Evolutionary conservation across 2,329 filamentous ascomycete genomes (phyloP).

Genomic region (Parasarocladium wereldwijsianum): DNA sequence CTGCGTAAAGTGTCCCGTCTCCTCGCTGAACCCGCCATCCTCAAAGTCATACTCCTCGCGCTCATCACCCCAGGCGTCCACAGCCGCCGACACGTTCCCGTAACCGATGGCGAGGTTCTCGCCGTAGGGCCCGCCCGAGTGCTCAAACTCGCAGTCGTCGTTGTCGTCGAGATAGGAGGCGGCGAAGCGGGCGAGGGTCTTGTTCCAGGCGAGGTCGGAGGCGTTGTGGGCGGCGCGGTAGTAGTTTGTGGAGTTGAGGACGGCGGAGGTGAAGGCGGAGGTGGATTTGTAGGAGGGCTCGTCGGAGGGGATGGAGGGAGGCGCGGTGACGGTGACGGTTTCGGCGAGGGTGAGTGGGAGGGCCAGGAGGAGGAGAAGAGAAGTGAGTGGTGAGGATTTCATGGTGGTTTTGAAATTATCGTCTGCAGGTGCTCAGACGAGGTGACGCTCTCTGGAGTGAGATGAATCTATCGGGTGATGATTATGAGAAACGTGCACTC

Average conservation of each 20-base stretch:
- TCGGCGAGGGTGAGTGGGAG: background rate
- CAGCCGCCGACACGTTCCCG: conserved; percentile 37
- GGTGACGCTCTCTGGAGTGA: no score
- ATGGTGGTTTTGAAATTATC: no score
- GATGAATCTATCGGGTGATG: no score
- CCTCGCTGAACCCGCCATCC: conserved; percentile 37
- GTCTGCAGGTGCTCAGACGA: no score
- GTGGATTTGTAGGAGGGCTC: conserved; percentile 17
- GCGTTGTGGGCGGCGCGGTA: conserved; percentile 52
- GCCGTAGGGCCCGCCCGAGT: conserved; percentile 50
- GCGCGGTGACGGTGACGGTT: conserved; percentile 17
- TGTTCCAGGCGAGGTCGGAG: conserved; percentile 46
- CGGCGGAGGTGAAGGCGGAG: conserved; percentile 30
- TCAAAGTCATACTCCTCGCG: conserved; percentile 41
- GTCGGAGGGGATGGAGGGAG: conserved; percentile 18
- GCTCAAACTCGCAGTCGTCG: conserved; percentile 31
- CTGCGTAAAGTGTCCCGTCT: conserved; percentile 60
- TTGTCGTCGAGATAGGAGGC: conserved; percentile 26
- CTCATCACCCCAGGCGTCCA: conserved; percentile 51
- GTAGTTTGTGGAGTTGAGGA: conserved; percentile 51
- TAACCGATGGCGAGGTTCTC: conserved; percentile 64
- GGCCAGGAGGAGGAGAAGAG: background rate
- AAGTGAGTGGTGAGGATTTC: no score
- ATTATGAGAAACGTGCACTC: no score
- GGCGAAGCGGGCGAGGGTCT: conserved; percentile 42